These are phyloP conservation scores for Chaetomiaceae sp. DNA, from an alignment of 2,329 filamentous ascomycete species.

Conservation along the genomic window DNA sequence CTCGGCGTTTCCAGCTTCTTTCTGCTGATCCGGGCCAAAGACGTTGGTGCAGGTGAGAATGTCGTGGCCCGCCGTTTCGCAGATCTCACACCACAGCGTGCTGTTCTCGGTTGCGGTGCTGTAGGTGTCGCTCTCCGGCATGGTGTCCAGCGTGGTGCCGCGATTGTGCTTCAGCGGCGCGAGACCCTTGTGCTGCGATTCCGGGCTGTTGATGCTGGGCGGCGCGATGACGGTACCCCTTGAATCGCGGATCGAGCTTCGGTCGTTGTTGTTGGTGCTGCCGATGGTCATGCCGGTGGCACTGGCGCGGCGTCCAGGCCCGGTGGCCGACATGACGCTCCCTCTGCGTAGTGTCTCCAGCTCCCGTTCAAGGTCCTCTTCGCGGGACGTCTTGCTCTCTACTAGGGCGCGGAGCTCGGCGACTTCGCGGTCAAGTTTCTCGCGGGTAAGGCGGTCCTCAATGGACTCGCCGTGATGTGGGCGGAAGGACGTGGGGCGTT, in stretches of 20 bases:
- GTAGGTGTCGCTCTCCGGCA: constrained; percentile 66
- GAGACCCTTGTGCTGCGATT: constrained; percentile 38
- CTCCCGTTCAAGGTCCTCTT: constrained; percentile 84
- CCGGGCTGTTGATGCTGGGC: constrained; percentile 44
- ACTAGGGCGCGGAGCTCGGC: constrained; percentile 69
- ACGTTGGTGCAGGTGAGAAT: constrained; percentile 93
- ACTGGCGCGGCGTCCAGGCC: constrained; percentile 45
- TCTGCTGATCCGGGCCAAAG: constrained; percentile 51
- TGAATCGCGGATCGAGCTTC: constrained; percentile 60
- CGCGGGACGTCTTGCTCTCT: constrained; percentile 66
- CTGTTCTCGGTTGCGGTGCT: constrained; percentile 69
- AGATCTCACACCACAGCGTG: constrained; percentile 89
- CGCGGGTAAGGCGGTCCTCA: constrained; percentile 55
- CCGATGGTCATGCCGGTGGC: constrained; percentile 46
- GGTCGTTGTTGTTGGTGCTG: constrained; percentile 43
- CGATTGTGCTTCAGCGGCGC: constrained; percentile 36
- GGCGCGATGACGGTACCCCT: constrained; percentile 60
- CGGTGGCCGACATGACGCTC: constrained; percentile 29
- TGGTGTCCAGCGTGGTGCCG: constrained; percentile 57
- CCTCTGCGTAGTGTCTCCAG: constrained; percentile 60
- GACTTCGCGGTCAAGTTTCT: constrained; percentile 76
- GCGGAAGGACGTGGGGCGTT: constrained; percentile 36
- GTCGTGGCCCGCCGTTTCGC: constrained; percentile 86
- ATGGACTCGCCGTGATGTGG: constrained; percentile 46
- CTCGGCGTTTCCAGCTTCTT: not conserved